Evolutionary conservation across 2,329 filamentous ascomycete genomes (phyloP).

Genomic region (Rhinocladiella mackenziei): DNA sequence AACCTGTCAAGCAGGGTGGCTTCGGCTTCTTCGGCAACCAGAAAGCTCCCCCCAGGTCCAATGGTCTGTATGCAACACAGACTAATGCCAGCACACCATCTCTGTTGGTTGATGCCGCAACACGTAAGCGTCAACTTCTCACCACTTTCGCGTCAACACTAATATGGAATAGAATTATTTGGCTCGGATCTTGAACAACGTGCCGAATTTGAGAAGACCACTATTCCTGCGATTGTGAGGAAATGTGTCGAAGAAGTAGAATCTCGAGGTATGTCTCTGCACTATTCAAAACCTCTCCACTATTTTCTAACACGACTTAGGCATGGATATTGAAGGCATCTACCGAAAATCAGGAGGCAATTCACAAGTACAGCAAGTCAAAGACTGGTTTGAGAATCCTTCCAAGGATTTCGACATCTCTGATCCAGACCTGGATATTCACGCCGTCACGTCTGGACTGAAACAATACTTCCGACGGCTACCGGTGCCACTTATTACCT

Average conservation of each 20-base stretch:
- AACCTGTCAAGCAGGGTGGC: conserved; percentile 51
- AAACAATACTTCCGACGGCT: conserved; percentile 98
- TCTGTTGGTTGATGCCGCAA: conserved; percentile 37
- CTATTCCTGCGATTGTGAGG: conserved; percentile 85
- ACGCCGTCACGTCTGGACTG: conserved; percentile 87
- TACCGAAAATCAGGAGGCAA: conserved; percentile 96
- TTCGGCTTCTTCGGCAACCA: conserved; percentile 66
- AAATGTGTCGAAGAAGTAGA: conserved; percentile 97
- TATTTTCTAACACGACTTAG: conserved; percentile 34
- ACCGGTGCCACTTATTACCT: conserved; percentile 83
- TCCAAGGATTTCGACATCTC: conserved; percentile 81
- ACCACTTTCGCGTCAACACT: conserved; percentile 4
- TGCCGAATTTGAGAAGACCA: conserved; percentile 79
- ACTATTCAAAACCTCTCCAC: neutral
- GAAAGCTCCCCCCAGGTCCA: conserved; percentile 37
- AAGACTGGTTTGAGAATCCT: conserved; percentile 81
- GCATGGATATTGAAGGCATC: conserved; percentile 94
- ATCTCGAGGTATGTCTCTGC: conserved; percentile 59
- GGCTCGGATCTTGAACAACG: conserved; percentile 84
- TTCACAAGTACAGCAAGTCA: conserved; percentile 83
- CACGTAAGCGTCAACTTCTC: conserved; percentile 35
- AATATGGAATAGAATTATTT: conserved; percentile 58
- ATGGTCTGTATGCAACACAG: conserved; percentile 36
- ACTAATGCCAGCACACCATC: conserved; percentile 43
- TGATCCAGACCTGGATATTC: conserved; percentile 89